phyloP scores from a whole-genome alignment of 2,329 filamentous ascomycete species.

The Zymoseptoria passerinii region DNA sequence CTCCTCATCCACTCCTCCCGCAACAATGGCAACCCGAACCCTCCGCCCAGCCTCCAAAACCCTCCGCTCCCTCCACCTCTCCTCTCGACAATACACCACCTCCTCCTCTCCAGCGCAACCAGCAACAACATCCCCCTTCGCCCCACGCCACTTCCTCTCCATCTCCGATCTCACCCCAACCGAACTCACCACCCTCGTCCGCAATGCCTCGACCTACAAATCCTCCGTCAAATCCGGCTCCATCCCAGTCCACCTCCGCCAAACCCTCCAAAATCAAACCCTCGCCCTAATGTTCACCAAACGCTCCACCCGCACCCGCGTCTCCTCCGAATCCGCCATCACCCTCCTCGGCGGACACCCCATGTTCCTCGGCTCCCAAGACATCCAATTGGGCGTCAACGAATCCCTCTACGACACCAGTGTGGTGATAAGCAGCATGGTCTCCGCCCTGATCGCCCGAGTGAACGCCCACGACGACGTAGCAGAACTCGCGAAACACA shows the following conservation, averaged over 20 bases:
- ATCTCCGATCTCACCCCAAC: slow-evolving; percentile 74
- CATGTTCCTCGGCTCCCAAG: slow-evolving; percentile 93
- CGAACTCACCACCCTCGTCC: slow-evolving; percentile 74
- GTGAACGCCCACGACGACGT: slow-evolving; percentile 46
- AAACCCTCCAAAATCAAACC: slow-evolving; percentile 63
- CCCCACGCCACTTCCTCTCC: slow-evolving; percentile 80
- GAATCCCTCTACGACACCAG: slow-evolving; percentile 92
- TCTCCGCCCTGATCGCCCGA: slow-evolving; percentile 42
- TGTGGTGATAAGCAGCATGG: slow-evolving; percentile 76
- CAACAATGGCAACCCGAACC: slow-evolving; percentile 18
- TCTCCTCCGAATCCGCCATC: slow-evolving; percentile 87
- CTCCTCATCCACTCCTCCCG: not conserved
- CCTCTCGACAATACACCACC: slow-evolving; percentile 20
- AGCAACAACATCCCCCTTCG: slow-evolving; percentile 45
- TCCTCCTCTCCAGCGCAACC: slow-evolving; percentile 26
- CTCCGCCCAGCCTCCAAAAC: slow-evolving; percentile 15
- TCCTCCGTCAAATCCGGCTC: slow-evolving; percentile 60
- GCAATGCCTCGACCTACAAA: slow-evolving; percentile 74
- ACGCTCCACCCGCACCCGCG: slow-evolving; percentile 82
- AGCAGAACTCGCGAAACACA: slow-evolving; percentile 41
- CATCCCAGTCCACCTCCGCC: slow-evolving; percentile 52
- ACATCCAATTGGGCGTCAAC: slow-evolving; percentile 95
- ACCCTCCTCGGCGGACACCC: slow-evolving; percentile 82
- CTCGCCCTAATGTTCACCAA: slow-evolving; percentile 97
- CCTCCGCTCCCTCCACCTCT: slow-evolving; percentile 13